These are phyloP conservation scores for Baorangia bicolor DNA, from an alignment of 768 basidiomycete genomes.

Conservation along the genomic window DNA sequence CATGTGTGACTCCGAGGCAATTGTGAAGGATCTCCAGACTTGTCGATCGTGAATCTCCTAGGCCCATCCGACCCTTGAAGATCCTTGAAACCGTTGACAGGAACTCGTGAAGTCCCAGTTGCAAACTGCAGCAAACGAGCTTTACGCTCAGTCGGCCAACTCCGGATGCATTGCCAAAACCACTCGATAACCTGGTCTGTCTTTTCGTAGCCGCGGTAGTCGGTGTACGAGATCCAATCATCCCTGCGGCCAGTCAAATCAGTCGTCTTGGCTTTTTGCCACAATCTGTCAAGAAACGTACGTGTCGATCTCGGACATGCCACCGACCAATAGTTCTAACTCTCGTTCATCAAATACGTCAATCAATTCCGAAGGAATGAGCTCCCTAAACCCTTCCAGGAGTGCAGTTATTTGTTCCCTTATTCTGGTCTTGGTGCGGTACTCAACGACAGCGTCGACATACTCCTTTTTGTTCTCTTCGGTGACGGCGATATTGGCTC, in stretches of 20 bases:
- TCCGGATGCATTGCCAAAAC: slow-evolving; percentile 93
- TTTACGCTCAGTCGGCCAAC: slow-evolving; percentile 89
- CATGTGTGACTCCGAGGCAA: slow-evolving; percentile 92
- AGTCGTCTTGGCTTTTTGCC: not conserved
- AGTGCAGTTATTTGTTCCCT: slow-evolving; percentile 84
- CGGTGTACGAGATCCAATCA: slow-evolving; percentile 93
- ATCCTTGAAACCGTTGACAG: slow-evolving; percentile 94
- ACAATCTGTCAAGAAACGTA: slow-evolving; percentile 32
- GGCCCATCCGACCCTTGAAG: slow-evolving; percentile 93
- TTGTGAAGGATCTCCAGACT: slow-evolving; percentile 85
- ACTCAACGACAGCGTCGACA: slow-evolving; percentile 74
- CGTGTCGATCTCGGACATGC: slow-evolving; percentile 92
- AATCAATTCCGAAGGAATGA: slow-evolving; percentile 80
- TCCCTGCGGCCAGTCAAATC: slow-evolving; percentile 44
- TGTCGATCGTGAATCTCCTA: slow-evolving; percentile 91
- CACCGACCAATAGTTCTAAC: slow-evolving; percentile 85
- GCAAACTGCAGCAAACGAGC: slow-evolving; percentile 86
- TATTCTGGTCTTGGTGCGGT: slow-evolving; percentile 79
- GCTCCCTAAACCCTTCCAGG: slow-evolving; percentile 81
- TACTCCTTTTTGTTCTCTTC: slow-evolving; percentile 79
- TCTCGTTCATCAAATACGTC: slow-evolving; percentile 92
- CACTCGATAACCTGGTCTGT: slow-evolving; percentile 88
- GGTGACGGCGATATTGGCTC: slow-evolving; percentile 60
- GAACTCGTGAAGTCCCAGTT: slow-evolving; percentile 79
- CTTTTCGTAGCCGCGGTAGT: slow-evolving; percentile 86